phyloP scores from a whole-genome alignment of 2,329 filamentous ascomycete genomes.

The Xylariaceae sp. region DNA sequence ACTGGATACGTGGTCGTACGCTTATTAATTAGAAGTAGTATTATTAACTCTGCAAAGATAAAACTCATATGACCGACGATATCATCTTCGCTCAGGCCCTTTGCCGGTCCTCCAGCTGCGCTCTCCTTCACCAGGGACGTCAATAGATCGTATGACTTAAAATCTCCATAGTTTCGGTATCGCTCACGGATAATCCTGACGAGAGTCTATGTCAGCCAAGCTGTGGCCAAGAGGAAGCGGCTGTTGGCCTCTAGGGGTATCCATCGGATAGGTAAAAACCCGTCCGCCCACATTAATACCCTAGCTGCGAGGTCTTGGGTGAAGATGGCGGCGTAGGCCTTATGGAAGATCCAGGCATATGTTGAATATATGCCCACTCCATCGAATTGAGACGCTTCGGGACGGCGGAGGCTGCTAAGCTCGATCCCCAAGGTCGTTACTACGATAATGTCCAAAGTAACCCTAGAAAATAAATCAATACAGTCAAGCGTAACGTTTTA shows the following conservation, averaged over 20 bases:
- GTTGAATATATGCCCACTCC: background rate
- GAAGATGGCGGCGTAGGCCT: background rate
- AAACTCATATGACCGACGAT: background rate
- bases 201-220: conserved; percentile 6
- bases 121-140: conserved; percentile 28
- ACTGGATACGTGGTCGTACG: background rate
- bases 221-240: background rate
- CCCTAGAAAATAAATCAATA: conserved; percentile 10
- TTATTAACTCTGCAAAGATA: too few relatives aligned
- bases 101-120: conserved; percentile 2
- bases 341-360: background rate
- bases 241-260: background rate
- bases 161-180: background rate
- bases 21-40: background rate
- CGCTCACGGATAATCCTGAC: background rate
- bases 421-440: conserved; percentile 9
- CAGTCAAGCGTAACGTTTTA: conserved; percentile 10
- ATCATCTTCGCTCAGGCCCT: conserved; percentile 7
- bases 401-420: conserved; percentile 1
- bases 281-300: background rate
- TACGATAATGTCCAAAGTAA: conserved; percentile 14
- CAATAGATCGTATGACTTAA: conserved; percentile 19
- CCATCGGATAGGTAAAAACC: conserved; percentile 2
- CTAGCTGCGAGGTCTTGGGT: background rate
- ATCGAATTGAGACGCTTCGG: background rate